Evolutionary conservation across 2,329 filamentous ascomycete species (phyloP), one percentile per base, ranked within the genome.

Genomic region (Pseudogymnoascus sp.): DNA sequence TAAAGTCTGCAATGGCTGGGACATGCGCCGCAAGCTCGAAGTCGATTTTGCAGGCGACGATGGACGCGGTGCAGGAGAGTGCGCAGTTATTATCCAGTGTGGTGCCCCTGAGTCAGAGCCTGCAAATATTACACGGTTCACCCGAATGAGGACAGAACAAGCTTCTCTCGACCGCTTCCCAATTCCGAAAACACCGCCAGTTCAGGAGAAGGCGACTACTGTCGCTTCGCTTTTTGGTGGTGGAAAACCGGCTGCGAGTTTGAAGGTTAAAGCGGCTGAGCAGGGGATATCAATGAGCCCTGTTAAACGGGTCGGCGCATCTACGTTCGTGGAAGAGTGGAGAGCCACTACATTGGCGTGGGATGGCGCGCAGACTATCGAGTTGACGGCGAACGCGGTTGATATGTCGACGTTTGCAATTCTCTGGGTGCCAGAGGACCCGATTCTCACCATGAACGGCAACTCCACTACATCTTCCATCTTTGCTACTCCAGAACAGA

Each of bases 41-140:
- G 91, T 96, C 2, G 95, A 99, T 72, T 98, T 97, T 75, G 89
- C 89, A 41, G 86, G 85, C 19, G 90, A 93, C 67, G 89, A 95
- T 75, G 84, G 85, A n/a, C 79, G 84, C 62, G 84, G 87, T 59
- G 88, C 87, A 26, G 92, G 92, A 19, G 93, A 97, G 74, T 82
- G 81, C 14, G 78, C 96, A 40, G 80, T 96, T 26, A 82, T 96
- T 2, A 81, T 97, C 56, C 81, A 85, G 35, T 89, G 88, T 70
- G 91, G 90, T 2, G 59, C 70, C 11, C 22, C 37, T 16, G 64
- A 67, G 31, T 65, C 63, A 6, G 63, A 69, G 12, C 26, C 63
- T n/a, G 79, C 84, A 5, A 76, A 77, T 6, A 76, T 87, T 63
- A 83, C 77, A 66, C 79, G 87, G 62, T 88, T 79, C 70, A 83